Evolutionary conservation across 1,284 basidiomycete genomes (phyloP).

Genomic region (Acaromyces ingoldii): DNA sequence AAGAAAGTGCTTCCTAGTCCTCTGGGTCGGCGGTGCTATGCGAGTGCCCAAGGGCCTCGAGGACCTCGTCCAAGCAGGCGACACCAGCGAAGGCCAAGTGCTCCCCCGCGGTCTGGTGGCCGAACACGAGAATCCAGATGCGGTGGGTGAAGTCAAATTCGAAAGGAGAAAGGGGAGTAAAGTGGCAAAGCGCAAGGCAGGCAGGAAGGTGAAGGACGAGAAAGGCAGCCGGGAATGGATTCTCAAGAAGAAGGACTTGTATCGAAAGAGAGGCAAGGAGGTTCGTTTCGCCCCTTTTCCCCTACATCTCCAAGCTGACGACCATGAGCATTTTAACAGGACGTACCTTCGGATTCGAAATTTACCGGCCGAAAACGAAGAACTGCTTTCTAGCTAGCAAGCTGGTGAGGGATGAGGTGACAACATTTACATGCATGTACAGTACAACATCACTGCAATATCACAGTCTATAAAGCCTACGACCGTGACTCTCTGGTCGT

Average conservation of each 20-base stretch:
- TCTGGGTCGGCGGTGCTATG: slow-evolving; percentile 52
- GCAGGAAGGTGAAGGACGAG: slow-evolving; percentile 61
- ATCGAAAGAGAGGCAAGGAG: slow-evolving; percentile 58
- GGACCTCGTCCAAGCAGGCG: background rate
- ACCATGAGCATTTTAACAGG: slow-evolving; percentile 8
- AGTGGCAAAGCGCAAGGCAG: slow-evolving; percentile 45
- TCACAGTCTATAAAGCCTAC: too few relatives aligned
- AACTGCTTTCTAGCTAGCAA: slow-evolving; percentile 3
- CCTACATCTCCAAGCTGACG: too few relatives aligned
- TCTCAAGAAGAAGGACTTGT: slow-evolving; percentile 59
- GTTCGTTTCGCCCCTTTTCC: slow-evolving; percentile 26
- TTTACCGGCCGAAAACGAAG: slow-evolving; percentile 29
- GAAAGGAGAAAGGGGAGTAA: slow-evolving; percentile 20
- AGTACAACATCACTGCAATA: too few relatives aligned
- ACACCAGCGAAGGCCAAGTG: slow-evolving; percentile 49
- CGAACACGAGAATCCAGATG: slow-evolving; percentile 53
- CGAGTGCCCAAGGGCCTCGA: slow-evolving; percentile 11
- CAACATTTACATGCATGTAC: too few relatives aligned
- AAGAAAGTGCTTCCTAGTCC: slow-evolving; percentile 51
- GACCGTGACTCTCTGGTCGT: too few relatives aligned
- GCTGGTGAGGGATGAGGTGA: too few relatives aligned
- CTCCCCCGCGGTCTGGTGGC: slow-evolving; percentile 35
- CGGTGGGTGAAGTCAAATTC: slow-evolving; percentile 56
- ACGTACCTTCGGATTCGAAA: slow-evolving; percentile 45
- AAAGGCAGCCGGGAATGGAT: slow-evolving; percentile 58